Base-by-base conservation (phyloP, 2,329 filamentous ascomycete species). In the Beauveria rudraprayagi region DNA sequence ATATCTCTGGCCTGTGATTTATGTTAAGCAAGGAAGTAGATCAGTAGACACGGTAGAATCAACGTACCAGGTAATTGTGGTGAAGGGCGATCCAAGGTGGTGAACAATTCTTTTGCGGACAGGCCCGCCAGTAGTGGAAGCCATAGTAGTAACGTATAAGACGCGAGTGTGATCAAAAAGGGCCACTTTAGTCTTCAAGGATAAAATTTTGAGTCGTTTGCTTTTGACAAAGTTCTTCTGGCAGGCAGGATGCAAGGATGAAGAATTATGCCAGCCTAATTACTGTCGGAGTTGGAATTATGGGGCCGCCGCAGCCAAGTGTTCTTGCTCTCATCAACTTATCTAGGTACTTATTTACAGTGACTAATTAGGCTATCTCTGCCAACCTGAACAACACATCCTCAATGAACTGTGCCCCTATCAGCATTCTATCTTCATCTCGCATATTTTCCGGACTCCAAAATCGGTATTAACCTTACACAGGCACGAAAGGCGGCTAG, bases 51-150 rank as follows among this genome's bases (percentile, higher is more conserved):
- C 10, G 16, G 28, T 40, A 17, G 54, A 22, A 24, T n/a, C 50
- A 24, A 30, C 75, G 47, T 71, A 89, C 88, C 86, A 89, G 70
- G 79, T 71, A 11, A 80, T 76, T 6, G 77, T 72, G 2, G 86
- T 84, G 69, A 83, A 90, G 0, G 87, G 86, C 3, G 83, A 84
- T 53, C 88, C 85, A 26, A 88, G 79, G 66, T 86, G 85, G 68
- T 87, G 85, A 19, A 87, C 75, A 9, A 83, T 77, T 68, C 81
- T 87, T 63, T 83, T 87, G 50, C 80, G 78, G 17, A 58, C 62
- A 2, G 66, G 59, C 50, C 67, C 66, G 43, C 67, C 60, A n/a
- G 63, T 58, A 48, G 65, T 51, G 24, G 64, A 63, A 7, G 71
- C 60, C 71, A 73, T 73, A 11, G 5, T 47, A 41, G 5, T 47